A percentile compares a stretch with the other conserved stretches of the same genome.
These are phyloP conservation scores for Trypanosoma platydactyli DNA, from an alignment of 208 protist genomes.

Conservation along the genomic window DNA sequence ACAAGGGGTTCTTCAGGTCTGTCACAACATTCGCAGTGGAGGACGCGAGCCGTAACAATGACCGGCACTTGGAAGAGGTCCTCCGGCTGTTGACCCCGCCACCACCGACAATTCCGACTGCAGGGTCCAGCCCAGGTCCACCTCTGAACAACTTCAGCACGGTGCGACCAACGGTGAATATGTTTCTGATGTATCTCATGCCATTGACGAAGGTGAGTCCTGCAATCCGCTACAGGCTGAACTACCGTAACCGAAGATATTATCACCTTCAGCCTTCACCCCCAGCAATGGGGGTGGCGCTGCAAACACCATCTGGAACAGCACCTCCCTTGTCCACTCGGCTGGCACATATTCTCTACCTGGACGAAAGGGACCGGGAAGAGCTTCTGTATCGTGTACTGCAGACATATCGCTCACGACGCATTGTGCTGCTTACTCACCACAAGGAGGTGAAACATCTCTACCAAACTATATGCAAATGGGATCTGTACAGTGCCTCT, in stretches of 20 bases:
- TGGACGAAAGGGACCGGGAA: slow-evolving; percentile 54
- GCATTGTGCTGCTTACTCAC: slow-evolving; percentile 67
- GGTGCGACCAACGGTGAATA: slow-evolving; percentile 23
- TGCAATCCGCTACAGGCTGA: slow-evolving; percentile 44
- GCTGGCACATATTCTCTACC: slow-evolving; percentile 48
- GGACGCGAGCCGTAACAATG: slow-evolving; percentile 8
- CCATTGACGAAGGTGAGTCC: slow-evolving; percentile 42
- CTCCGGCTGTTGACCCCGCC: slow-evolving; percentile 12
- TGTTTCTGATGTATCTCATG: slow-evolving; percentile 45
- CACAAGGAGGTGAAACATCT: slow-evolving; percentile 72
- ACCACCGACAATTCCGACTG: background rate
- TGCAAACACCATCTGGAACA: slow-evolving; percentile 37
- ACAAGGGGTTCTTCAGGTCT: slow-evolving; percentile 12
- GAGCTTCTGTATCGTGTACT: slow-evolving; percentile 52
- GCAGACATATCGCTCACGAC: slow-evolving; percentile 42
- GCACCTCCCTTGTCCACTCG: slow-evolving; percentile 47
- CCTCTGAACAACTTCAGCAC: slow-evolving; percentile 1
- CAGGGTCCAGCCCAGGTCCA: background rate
- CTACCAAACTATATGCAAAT: slow-evolving; percentile 42
- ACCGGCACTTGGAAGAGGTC: slow-evolving; percentile 25
- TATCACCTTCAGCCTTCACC: slow-evolving; percentile 56
- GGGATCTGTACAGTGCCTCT: slow-evolving; percentile 37
- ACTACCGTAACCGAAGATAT: slow-evolving; percentile 64
- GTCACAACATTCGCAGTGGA: slow-evolving; percentile 26
- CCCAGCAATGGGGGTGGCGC: slow-evolving; percentile 27